phyloP scores from a whole-genome alignment of 768 basidiomycete genomes.

The Boletus rubescentipes region DNA sequence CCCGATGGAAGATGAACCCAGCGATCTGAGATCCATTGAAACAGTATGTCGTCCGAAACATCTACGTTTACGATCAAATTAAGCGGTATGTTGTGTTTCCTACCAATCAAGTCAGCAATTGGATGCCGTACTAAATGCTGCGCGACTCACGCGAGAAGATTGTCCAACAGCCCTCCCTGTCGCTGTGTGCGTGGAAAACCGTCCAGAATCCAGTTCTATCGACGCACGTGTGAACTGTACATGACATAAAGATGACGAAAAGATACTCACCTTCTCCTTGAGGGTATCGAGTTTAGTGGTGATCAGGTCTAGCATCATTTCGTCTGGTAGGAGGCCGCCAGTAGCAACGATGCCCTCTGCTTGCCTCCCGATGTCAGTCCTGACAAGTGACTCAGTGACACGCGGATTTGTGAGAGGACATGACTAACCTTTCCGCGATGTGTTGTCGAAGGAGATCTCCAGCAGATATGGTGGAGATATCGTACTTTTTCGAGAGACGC shows the following conservation, averaged over 20 bases:
- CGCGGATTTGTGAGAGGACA: background rate
- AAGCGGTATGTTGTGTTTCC: constrained; percentile 61
- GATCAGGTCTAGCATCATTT: constrained; percentile 74
- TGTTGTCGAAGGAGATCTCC: constrained; percentile 85
- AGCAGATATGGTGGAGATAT: constrained; percentile 71
- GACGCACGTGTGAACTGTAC: constrained; percentile 7
- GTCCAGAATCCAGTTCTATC: constrained; percentile 85
- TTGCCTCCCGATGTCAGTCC: constrained; percentile 67
- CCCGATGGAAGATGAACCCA: constrained; percentile 87
- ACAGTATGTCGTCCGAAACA: constrained; percentile 78
- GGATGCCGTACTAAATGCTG: background rate
- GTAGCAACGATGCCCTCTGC: constrained; percentile 78
- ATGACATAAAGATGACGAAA: constrained; percentile 4
- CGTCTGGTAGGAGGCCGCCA: constrained; percentile 75
- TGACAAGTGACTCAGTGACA: constrained; percentile 16
- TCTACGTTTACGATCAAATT: constrained; percentile 81
- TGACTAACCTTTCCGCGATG: constrained; percentile 58
- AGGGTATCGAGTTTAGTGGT: constrained; percentile 65
- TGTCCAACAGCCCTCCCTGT: constrained; percentile 75
- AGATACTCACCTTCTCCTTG: constrained; percentile 52
- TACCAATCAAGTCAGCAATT: constrained; percentile 26
- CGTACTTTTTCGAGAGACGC: constrained; percentile 71
- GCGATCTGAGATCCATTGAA: constrained; percentile 79
- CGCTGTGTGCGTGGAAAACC: constrained; percentile 87
- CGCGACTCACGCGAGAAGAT: constrained; percentile 58